A percentile compares a stretch with the other conserved stretches of the same genome.
These are phyloP conservation scores for Fusarium albidum DNA, from an alignment of 2,329 filamentous ascomycete species.

Conservation along the genomic window DNA sequence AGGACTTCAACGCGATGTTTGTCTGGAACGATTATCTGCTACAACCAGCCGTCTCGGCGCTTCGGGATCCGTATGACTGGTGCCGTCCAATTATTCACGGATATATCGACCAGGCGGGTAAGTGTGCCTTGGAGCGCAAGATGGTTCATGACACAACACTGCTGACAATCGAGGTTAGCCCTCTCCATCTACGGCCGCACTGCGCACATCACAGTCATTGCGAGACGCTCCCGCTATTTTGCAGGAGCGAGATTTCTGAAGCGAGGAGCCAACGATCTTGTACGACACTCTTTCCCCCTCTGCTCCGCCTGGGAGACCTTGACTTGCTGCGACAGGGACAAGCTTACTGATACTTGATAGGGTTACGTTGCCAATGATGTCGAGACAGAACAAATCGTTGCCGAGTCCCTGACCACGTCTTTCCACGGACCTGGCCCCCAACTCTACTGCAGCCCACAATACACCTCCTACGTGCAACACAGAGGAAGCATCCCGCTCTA, in stretches of 20 bases:
- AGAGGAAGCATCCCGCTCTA: conserved; percentile 95
- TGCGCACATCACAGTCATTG: conserved; percentile 93
- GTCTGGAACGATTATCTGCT: conserved; percentile 96
- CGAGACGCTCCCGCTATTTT: conserved; percentile 89
- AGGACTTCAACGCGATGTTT: conserved; percentile 92
- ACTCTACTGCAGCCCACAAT: conserved; percentile 87
- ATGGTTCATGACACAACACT: background rate
- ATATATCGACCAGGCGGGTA: conserved; percentile 87
- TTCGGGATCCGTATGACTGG: conserved; percentile 92
- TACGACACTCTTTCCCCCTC: conserved; percentile 36
- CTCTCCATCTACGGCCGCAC: conserved; percentile 86
- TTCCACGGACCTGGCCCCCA: conserved; percentile 91
- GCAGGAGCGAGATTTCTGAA: conserved; percentile 95
- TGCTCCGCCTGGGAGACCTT: background rate
- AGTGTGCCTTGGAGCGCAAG: conserved; percentile 11
- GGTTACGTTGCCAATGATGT: conserved; percentile 99
- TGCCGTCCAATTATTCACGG: conserved; percentile 95
- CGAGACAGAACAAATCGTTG: conserved; percentile 98
- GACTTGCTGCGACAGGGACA: background rate
- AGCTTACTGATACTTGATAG: conserved; percentile 35
- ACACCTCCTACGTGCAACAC: conserved; percentile 97
- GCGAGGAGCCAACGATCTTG: conserved; percentile 88
- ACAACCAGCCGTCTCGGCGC: conserved; percentile 71
- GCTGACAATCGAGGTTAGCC: conserved; percentile 48
- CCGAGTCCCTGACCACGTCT: conserved; percentile 91